Base-by-base conservation (phyloP, 352 stramenopile species). In the Lagenidium sp. region DNA sequence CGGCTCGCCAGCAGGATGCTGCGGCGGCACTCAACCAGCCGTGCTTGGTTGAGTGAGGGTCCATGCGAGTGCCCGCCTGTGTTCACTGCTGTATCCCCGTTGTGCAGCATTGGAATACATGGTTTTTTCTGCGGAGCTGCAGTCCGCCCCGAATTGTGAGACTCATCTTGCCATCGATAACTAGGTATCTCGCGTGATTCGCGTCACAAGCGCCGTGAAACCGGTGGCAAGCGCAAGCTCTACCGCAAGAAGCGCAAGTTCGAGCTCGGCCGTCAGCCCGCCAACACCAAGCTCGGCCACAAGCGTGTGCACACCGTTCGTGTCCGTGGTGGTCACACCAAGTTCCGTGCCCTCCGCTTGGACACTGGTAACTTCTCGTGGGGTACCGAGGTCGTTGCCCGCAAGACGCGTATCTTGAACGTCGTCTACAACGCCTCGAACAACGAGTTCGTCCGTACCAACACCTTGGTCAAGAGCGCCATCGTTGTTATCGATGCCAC, bases 341-440 rank as follows among this genome's bases (percentile, higher is more conserved):
- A 99, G 82, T 98, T 97, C 85, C 95, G 97, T 56, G 97, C 97
- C 42, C 74, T 99, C 16, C 87, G 95, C 59, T 77, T 99, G 32
- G 96, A 99, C 52, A 95, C 87, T 42, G 97, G 97, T 62, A 99
- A 99, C 91, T 99, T 99, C 69, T 98, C 93, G 57, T 99, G 97
- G 97, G 96, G 96, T 60, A 97, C 92, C 51, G 96, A 99, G 73
- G 92, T 96, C 18, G 91, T 83, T 57, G 96, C 97, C 35, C 88
- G 95, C 63, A 99, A 99, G 89, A 97, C 97, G 41, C 94, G 96
- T 93, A 97, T 99, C 47, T 80, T 99, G 28, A 96, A 99, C 71
- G 97, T 99, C 20, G 90, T 97, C 20, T 99, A 99, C 95, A 99
- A 99, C 76, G 92, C 96, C 40, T 99, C 96, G 59, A 99, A 99